Evolutionary conservation across 345 rosid species (phyloP), one percentile per base, ranked within the genome.

Genomic region (Populus ilicifolia): DNA sequence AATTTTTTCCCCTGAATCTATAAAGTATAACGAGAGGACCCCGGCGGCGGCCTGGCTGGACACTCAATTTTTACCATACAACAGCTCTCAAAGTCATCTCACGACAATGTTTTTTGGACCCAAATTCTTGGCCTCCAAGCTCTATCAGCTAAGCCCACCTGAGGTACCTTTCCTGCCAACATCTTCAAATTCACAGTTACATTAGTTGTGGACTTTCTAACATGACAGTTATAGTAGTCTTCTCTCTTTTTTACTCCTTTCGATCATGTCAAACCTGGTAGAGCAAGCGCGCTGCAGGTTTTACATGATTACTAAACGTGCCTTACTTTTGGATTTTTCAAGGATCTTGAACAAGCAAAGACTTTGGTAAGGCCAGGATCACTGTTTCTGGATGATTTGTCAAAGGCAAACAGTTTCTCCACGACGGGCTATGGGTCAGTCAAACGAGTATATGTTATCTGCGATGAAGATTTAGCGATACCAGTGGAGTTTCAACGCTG

Each of bases 21-120:
- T 18, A 11, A 38, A 77, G 79, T 69, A 39, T 36, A n/a, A 2
- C 18, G 41, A 41, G 61, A 30, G 74, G 67, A 72, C 69, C 12
- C 73, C 77, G 1, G 39, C 17, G 21, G 84, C 71, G 4, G 21
- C 8, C 7, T 79, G 72, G 75, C 5, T 84, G 70, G 90, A 88
- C 83, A 79, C 82, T 39, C 65, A 87, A 6, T 75, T 81, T 38
- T 21, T 48, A 12, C 75, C 82, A 2, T 78, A 76, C 59, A 75
- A 78, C 70, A 62, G 11, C 29, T 21, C 68, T 2, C 38, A 43
- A 17, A 16, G 8, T 36, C 63, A 80, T 52, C 65, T 72, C 18
- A 7, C 2, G 10, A 33, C 77, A 6, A 43, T 80, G 75, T 11
- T 36, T 23, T 76, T 81, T 25, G 87, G 87, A 3, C 83, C 80